Percentiles rank a stretch among this genome's conserved stretches.
Conservation (phyloP, 2,329 filamentous ascomycete genomes). For the Penicillium italicum region DNA sequence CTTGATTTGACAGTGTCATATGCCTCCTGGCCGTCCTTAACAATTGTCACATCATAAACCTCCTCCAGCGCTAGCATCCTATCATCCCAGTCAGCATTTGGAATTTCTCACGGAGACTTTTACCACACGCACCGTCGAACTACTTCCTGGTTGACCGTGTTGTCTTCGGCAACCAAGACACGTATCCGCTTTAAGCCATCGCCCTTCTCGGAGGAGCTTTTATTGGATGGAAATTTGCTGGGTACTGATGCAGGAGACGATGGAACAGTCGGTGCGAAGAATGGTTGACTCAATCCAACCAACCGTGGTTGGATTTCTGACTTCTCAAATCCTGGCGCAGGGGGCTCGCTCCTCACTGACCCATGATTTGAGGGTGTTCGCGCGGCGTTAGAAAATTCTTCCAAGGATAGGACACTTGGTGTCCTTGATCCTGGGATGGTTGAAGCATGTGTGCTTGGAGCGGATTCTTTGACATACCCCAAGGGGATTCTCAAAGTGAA, state of each 20-base stretch:
- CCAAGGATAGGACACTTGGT: conserved; percentile 29
- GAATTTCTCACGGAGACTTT: not conserved
- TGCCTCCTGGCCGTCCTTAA: conserved; percentile 81
- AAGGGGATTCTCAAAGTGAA: conserved; percentile 83
- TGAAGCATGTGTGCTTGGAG: conserved; percentile 38
- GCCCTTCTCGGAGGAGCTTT: conserved; percentile 62
- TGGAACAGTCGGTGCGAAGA: conserved; percentile 54
- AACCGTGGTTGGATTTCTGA: conserved; percentile 68
- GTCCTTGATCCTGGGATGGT: conserved; percentile 31
- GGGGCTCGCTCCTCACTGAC: conserved; percentile 18
- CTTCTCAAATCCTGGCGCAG: conserved; percentile 49
- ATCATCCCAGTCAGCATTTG: conserved; percentile 25
- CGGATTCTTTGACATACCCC: conserved; percentile 67
- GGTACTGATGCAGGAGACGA: conserved; percentile 9
- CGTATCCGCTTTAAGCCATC: conserved; percentile 61
- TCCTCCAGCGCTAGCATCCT: conserved; percentile 57
- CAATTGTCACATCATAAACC: conserved; percentile 72
- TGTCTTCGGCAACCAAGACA: conserved; percentile 82
- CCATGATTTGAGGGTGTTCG: conserved; percentile 24
- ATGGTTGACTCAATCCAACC: conserved; percentile 77
- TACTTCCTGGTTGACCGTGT: conserved; percentile 62
- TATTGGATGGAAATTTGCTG: conserved; percentile 47
- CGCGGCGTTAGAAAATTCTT: conserved; percentile 24
- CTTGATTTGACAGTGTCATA: conserved; percentile 79
- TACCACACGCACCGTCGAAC: conserved; percentile 33